These are phyloP conservation scores for Hortiboletus rubellus DNA, from an alignment of 1,284 basidiomycete genomes.

Conservation along the genomic window DNA sequence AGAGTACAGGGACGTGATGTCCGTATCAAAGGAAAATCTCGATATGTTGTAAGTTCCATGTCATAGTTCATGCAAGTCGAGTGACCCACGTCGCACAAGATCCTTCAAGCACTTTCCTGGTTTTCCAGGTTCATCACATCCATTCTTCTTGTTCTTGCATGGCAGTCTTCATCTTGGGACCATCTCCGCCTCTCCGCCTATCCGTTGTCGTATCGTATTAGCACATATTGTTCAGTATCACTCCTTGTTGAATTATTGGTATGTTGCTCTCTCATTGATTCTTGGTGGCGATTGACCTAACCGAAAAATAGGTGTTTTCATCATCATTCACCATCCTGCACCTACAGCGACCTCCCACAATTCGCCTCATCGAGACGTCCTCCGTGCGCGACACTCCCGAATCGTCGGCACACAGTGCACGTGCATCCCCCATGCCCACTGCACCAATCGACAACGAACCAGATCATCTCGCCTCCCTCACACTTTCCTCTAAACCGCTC, in stretches of 20 bases:
- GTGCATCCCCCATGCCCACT: constrained; percentile 29
- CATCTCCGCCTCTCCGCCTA: constrained; percentile 38
- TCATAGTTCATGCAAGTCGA: not conserved
- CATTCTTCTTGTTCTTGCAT: constrained; percentile 44
- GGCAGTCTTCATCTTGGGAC: constrained; percentile 43
- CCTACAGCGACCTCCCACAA: constrained; percentile 61
- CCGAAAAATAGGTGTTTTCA: constrained; percentile 44
- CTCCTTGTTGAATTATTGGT: constrained; percentile 56
- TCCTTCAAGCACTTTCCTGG: constrained; percentile 60
- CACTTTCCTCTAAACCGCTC: constrained; percentile 63
- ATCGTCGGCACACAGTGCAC: constrained; percentile 18
- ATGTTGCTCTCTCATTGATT: constrained; percentile 26
- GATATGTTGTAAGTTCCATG: constrained; percentile 56
- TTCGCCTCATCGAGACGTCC: constrained; percentile 62
- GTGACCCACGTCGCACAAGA: constrained; percentile 38
- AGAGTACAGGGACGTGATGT: constrained; percentile 67
- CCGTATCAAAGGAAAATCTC: constrained; percentile 57
- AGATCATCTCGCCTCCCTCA: constrained; percentile 60
- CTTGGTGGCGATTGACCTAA: constrained; percentile 1
- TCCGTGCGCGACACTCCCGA: constrained; percentile 42
- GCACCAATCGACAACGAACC: constrained; percentile 44
- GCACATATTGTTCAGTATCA: constrained; percentile 47
- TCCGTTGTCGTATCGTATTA: constrained; percentile 37
- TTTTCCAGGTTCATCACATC: constrained; percentile 54
- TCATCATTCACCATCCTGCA: constrained; percentile 54